These are phyloP conservation scores for Ehretia macrophylla DNA, from an alignment of 257 asterid genomes.

Conservation along the genomic window DNA sequence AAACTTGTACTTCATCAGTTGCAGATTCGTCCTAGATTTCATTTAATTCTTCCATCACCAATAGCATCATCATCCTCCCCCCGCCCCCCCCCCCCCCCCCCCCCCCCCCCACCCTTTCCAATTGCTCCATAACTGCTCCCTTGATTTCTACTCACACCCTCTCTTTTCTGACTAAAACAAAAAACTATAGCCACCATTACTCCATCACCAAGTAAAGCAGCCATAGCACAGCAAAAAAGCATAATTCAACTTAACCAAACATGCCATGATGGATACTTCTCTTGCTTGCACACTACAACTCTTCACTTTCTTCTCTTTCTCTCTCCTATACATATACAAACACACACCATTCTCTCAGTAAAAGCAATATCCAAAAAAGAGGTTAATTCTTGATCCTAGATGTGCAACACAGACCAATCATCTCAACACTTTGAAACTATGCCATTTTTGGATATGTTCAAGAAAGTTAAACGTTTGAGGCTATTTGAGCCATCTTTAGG, in stretches of 20 bases:
- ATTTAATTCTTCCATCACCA: conserved; percentile 5
- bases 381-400: no score
- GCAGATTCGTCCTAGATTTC: neutral
- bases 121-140: conserved; percentile 14
- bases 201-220: no score
- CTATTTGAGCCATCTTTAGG: conserved; percentile 73
- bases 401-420: no score
- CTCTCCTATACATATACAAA: conserved; percentile 4
- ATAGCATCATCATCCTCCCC: neutral
- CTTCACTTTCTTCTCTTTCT: neutral
- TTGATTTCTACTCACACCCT: no score
- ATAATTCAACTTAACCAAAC: no score
- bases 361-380: conserved; percentile 12
- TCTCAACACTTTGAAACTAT: conserved; percentile 23
- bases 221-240: no score
- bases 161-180: no score
- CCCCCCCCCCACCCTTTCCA: neutral
- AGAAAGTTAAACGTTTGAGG: conserved; percentile 71
- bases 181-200: no score
- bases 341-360: neutral
- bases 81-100: no score
- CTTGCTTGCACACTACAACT: conserved; percentile 43
- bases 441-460: conserved; percentile 42
- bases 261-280: no score
- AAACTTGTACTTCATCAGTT: no score